Evolutionary conservation across 73 alveolate genomes (phyloP).

Genomic region (Tetrahymena thermophila): DNA sequence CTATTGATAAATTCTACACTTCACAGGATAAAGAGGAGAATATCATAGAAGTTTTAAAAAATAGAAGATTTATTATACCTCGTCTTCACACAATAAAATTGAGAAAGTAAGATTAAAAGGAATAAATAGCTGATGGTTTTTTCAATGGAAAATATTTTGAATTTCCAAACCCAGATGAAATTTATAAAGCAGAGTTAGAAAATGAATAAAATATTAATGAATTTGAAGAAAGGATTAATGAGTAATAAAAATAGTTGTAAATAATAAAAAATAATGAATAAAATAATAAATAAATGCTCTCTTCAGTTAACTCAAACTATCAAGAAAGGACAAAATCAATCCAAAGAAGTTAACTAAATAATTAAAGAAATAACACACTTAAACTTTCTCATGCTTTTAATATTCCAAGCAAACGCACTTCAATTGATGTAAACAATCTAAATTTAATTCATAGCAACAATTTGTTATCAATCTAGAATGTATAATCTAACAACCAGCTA

Average conservation of each 20-base stretch:
- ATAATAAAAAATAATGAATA: background rate
- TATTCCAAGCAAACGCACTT: background rate
- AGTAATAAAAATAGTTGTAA: background rate
- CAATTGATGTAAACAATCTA: background rate
- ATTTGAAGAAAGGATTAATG: background rate
- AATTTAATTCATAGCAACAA: background rate
- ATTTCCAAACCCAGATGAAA: background rate
- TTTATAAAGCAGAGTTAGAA: background rate
- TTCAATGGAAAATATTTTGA: background rate
- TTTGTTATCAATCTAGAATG: background rate
- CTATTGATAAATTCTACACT: background rate
- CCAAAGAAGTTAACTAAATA: background rate
- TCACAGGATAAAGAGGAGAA: background rate
- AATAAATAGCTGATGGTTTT: background rate
- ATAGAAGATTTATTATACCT: background rate
- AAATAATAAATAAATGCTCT: background rate
- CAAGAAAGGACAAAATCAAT: background rate
- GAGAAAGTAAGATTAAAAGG: background rate
- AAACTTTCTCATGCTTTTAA: background rate
- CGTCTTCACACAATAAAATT: background rate
- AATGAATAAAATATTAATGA: background rate
- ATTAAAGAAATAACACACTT: background rate
- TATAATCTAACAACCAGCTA: background rate
- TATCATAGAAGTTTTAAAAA: background rate
- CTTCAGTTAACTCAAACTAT: background rate